phyloP scores from a whole-genome alignment of 768 basidiomycete species.

The Mycena pura region DNA sequence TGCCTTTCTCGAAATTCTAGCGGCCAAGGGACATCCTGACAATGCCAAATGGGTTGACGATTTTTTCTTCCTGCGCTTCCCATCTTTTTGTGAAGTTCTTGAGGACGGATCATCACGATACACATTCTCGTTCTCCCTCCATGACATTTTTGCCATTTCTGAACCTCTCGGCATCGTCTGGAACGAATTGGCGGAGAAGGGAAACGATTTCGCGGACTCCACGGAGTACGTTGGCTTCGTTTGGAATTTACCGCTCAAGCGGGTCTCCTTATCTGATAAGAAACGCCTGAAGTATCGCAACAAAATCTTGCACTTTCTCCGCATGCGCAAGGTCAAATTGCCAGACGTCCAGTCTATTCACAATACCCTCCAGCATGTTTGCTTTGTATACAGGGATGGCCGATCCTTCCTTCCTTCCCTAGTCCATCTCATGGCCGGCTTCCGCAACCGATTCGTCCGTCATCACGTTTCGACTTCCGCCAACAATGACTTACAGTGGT shows the following conservation, averaged over 20 bases:
- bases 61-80: constrained; percentile 31
- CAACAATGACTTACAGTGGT: constrained; percentile 10
- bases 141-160: not conserved
- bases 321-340: too few species aligned
- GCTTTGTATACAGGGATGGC: constrained; percentile 1
- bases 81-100: not conserved
- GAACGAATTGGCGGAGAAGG: not conserved
- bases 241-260: not conserved
- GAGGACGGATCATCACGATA: not conserved
- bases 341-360: not conserved
- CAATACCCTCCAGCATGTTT: constrained; percentile 1
- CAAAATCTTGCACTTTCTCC: not conserved
- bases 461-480: not conserved
- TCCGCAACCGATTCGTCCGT: constrained; percentile 3
- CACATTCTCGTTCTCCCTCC: not conserved
- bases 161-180: not conserved
- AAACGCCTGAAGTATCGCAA: not conserved
- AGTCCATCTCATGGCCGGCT: not conserved
- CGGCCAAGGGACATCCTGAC: constrained; percentile 15
- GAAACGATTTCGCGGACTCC: not conserved
- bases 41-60: constrained; percentile 39
- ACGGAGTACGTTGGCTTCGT: not conserved
- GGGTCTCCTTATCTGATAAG: not conserved
- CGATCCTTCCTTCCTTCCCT: not conserved
- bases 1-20: not conserved